Base-by-base conservation (phyloP, 768 basidiomycete genomes). In the Phanerochaete carnosa region DNA sequence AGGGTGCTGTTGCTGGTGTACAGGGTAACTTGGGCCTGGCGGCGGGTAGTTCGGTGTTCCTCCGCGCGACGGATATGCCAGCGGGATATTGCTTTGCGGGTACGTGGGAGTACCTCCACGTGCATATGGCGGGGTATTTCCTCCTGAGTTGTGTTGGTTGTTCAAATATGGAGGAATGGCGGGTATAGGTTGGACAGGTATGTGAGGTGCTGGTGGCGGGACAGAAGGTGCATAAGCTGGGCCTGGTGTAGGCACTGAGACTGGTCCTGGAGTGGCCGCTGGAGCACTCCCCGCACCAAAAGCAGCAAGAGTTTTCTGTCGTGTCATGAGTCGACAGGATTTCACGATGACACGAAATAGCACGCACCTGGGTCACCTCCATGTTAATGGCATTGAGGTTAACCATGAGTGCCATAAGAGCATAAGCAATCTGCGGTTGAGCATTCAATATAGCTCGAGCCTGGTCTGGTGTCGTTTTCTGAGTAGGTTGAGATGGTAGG, bases 371-470 rank as follows among this genome's bases (percentile, higher is more conserved):
- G 64, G 91, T 84, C 7, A 90, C 88, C 47, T 90, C 86, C 51
- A 89, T 78, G 53, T 90, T 84, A 37, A 92, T 79, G 0, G 87
- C 88, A 58, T 87, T 85, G 75, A 92, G 84, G 58, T 83, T 84
- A 23, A 90, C 89, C 89, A 92, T 90, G 37, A 91, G 81, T 0
- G 81, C 80, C 60, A 92, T 88, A 0, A 92, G 76, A 1, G 87
- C 88, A 71, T 90, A 91, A 0, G 89, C 85, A 58, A 92, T 90
- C 55, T 86, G 85, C 0, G 90, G 90, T 62, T 89, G 88, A 16
- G 79, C 78, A 64, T 88, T 87, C 45, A 92, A 77, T 66, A 92
- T 89, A 32, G 79, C 76, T 22, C 82, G 79, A 1, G 89, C 89
- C 29, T 88, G 85, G 26, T 81, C 81, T 30, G 89, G 86, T 0